phyloP scores from a whole-genome alignment of 2,329 filamentous ascomycete genomes.

The Neofusicoccum parvum region DNA sequence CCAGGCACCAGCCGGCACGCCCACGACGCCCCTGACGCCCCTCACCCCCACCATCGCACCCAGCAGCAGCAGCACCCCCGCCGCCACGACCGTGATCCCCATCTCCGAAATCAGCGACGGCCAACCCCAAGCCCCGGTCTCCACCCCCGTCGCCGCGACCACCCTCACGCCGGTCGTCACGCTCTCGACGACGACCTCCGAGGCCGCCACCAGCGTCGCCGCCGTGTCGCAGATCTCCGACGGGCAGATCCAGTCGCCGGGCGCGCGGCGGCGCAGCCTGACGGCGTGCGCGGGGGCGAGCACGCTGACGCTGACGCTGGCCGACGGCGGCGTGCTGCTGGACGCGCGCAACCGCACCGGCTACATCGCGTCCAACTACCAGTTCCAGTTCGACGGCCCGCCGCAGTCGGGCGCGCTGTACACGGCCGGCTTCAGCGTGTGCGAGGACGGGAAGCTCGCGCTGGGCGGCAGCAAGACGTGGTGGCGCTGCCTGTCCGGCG shows the following conservation, averaged over 20 bases:
- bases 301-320: constrained; percentile 65
- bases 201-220: not conserved
- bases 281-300: not conserved
- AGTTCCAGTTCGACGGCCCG: constrained; percentile 53
- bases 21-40: not conserved
- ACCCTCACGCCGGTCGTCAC: not conserved
- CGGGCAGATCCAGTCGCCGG: constrained; percentile 23
- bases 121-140: constrained; percentile 27
- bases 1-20: constrained; percentile 21
- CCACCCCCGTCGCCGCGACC: not conserved
- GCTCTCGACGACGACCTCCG: not conserved
- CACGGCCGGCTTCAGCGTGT: constrained; percentile 74
- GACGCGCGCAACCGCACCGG: constrained; percentile 70
- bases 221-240: constrained; percentile 22
- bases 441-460: constrained; percentile 69
- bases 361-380: constrained; percentile 80
- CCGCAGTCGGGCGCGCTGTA: constrained; percentile 71
- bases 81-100: not conserved
- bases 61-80: not conserved
- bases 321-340: constrained; percentile 64
- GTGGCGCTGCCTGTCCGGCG: constrained; percentile 73
- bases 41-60: not conserved
- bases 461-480: constrained; percentile 68
- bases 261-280: not conserved
- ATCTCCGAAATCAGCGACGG: constrained; percentile 36